phyloP scores from a whole-genome alignment of 139 green algal genomes.

The Auxenochlorella pyrenoidosa region DNA sequence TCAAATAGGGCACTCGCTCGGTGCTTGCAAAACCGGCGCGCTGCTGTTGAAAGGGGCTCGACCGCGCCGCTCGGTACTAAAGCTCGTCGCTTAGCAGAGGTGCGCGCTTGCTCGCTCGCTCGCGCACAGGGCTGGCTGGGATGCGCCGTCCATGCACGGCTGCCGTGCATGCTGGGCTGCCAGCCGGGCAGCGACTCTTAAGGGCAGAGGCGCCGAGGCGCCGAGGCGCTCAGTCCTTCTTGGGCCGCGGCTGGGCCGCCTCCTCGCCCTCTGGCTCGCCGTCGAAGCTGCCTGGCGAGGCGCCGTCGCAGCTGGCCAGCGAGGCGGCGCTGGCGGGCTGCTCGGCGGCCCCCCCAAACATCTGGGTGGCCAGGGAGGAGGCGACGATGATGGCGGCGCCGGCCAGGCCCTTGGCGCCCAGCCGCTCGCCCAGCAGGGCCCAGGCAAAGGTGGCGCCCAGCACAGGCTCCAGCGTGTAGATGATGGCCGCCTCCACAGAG shows the following conservation, averaged over 20 bases:
- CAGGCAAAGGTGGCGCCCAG: constrained; percentile 66
- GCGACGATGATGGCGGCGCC: constrained; percentile 72
- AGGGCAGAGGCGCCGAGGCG: no score
- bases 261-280: neutral
- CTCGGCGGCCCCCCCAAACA: constrained; percentile 24
- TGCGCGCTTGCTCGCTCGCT: neutral
- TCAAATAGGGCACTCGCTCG: neutral
- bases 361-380: constrained; percentile 62
- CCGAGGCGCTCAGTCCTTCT: neutral
- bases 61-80: no score
- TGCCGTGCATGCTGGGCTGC: neutral
- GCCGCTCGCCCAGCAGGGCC: constrained; percentile 73
- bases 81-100: neutral
- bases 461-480: constrained; percentile 79
- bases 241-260: neutral
- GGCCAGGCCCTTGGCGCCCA: constrained; percentile 63
- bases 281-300: neutral
- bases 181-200: neutral
- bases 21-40: neutral
- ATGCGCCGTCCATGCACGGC: no score
- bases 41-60: no score
- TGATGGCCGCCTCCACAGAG: constrained; percentile 69
- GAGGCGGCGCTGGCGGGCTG: no score
- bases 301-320: no score
- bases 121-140: no score